phyloP scores from a whole-genome alignment of 2,329 filamentous ascomycete genomes.

The Alternaria hordeiaustralica region DNA sequence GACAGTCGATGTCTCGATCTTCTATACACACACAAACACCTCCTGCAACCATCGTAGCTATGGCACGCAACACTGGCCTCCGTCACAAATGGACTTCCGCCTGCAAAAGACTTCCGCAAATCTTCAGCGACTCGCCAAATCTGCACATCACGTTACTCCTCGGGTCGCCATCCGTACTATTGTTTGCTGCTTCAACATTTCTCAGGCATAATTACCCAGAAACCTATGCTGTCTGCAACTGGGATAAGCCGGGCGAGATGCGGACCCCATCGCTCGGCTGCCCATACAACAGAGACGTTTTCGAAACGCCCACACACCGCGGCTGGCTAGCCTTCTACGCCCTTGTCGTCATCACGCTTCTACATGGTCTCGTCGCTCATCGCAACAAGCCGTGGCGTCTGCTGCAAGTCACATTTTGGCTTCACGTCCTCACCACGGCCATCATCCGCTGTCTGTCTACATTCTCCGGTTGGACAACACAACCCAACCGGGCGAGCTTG shows the following conservation, averaged over 20 bases:
- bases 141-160: too few species aligned
- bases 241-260: not conserved
- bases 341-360: not conserved
- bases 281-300: not conserved
- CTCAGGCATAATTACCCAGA: not conserved
- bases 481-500: not conserved
- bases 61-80: too few species aligned
- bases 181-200: too few species aligned
- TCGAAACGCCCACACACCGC: not conserved
- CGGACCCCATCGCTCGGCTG: not conserved
- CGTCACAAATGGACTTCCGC: too few species aligned
- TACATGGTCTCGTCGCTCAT: not conserved
- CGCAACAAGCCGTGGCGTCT: not conserved
- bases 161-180: too few species aligned
- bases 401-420: not conserved
- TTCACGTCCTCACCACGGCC: not conserved
- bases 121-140: too few species aligned
- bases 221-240: not conserved
- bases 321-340: not conserved
- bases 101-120: too few species aligned
- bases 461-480: not conserved
- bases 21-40: too few species aligned
- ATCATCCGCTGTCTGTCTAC: not conserved
- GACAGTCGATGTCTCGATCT: too few species aligned
- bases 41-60: too few species aligned